Base-by-base conservation (phyloP, 768 basidiomycete species). In the Nidularia pulvinata region DNA sequence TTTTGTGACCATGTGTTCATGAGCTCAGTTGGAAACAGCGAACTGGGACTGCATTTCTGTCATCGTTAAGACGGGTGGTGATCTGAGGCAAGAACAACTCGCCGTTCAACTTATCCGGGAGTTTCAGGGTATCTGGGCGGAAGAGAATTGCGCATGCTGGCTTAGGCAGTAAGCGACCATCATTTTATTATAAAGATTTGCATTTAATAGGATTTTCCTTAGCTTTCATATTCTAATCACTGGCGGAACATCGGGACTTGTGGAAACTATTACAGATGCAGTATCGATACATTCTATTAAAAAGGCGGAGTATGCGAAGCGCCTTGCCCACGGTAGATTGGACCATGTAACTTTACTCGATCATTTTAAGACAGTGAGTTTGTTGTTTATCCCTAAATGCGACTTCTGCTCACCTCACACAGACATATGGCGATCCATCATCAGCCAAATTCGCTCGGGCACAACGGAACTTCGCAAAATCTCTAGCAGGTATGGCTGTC, bases 281-380 rank as follows among this genome's bases (percentile, higher is more conserved):
- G 94, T 98, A 0, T 98, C 97, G 4, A 93, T 99, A 60, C 97
- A 99, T 67, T 98, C 97, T 1, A 97, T 99, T 69, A 99, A 99
- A 79, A 99, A 99, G 72, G 91, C 93, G 2, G 96, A 97, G 66
- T 98, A 98, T 69, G 95, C 96, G 1, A 83, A 93, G 59, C 80
- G 93, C 51, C 70, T 96, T 51, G 83, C 93, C 3, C 83, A 85
- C 60, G 89, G 93, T 33, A 82, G 85, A 51, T 73, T 96, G 16
- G 91, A 89, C 34, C 88, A 95, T 65, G 96, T 97, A 46, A 91
- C 91, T 1, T 67, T 99, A 50, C 72, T 93, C 58, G 95, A 99
- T 65, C 93, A 99, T 69, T 99, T 97, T 69, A 84, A 83, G 65
- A 83, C 85, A 53, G 93, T 93, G 57, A 59, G 88, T 74, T 14